Percentiles rank a stretch among this genome's conserved stretches.
phyloP scores from a whole-genome alignment of 371 early-diverging fungal genomes.

The Lichtheimia hyalospora region DNA sequence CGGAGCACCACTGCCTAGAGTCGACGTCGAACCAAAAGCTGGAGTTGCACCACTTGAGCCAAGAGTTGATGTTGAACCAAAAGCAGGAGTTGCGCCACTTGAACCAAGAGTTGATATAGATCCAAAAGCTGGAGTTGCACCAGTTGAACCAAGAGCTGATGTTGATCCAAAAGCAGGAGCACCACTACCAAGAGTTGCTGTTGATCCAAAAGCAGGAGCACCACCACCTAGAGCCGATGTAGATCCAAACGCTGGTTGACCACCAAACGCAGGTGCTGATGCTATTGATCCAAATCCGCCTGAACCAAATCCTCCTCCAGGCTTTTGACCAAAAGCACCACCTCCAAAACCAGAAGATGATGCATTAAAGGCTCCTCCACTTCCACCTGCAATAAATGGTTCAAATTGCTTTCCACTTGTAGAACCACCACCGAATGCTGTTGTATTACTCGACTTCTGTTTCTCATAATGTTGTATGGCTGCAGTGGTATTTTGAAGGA shows the following conservation, averaged over 20 bases:
- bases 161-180: slow-evolving; percentile 12
- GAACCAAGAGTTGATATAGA: slow-evolving; percentile 15
- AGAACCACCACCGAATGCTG: slow-evolving; percentile 31
- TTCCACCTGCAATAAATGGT: slow-evolving; percentile 23
- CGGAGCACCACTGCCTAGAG: slow-evolving; percentile 5
- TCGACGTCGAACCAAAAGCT: slow-evolving; percentile 23
- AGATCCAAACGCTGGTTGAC: slow-evolving; percentile 25
- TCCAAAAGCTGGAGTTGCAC: slow-evolving; percentile 23
- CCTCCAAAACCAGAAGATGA: slow-evolving; percentile 12
- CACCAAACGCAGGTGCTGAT: slow-evolving; percentile 21
- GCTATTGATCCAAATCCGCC: slow-evolving; percentile 9
- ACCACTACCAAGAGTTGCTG: slow-evolving; percentile 8
- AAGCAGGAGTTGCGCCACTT: slow-evolving; percentile 15
- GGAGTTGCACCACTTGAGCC: slow-evolving; percentile 11
- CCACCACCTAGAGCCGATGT: slow-evolving; percentile 25
- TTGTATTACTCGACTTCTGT: slow-evolving; percentile 23
- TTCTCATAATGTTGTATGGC: slow-evolving; percentile 44
- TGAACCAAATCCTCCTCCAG: slow-evolving; percentile 16
- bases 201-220: slow-evolving; percentile 21
- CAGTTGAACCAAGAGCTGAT: slow-evolving; percentile 11
- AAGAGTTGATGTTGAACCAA: slow-evolving; percentile 19
- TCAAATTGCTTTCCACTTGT: slow-evolving; percentile 22
- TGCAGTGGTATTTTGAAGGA: slow-evolving; percentile 24
- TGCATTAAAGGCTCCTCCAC: slow-evolving; percentile 11
- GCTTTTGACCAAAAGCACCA: slow-evolving; percentile 13